A percentile compares a stretch with the other conserved stretches of the same genome.
Evolutionary conservation across 2,329 filamentous ascomycete genomes (phyloP).

Genomic region (Hypoxylon sp.): DNA sequence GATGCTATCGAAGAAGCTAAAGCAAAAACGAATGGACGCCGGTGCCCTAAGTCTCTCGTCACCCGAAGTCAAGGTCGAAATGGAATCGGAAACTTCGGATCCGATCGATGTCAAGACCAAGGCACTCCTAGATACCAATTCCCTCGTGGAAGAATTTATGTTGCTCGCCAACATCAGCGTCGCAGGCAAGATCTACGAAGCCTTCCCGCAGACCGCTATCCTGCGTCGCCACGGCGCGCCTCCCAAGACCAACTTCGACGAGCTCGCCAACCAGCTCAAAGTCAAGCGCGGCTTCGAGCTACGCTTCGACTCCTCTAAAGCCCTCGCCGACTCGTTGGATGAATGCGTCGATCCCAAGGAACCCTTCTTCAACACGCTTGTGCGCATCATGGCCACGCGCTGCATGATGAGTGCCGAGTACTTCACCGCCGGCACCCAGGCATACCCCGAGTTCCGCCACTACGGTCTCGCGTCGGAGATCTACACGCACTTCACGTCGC

Average conservation of each 20-base stretch:
- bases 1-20: slow-evolving; percentile 88
- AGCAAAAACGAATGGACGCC: slow-evolving; percentile 94
- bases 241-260: slow-evolving; percentile 95
- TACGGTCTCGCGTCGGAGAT: slow-evolving; percentile 97
- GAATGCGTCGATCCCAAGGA: slow-evolving; percentile 79
- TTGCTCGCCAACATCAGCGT: slow-evolving; percentile 96
- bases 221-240: slow-evolving; percentile 91
- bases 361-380: slow-evolving; percentile 97
- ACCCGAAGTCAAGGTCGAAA: slow-evolving; percentile 96
- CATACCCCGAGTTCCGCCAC: slow-evolving; percentile 93
- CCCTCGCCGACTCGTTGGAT: slow-evolving; percentile 93
- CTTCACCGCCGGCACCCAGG: slow-evolving; percentile 92
- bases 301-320: slow-evolving; percentile 84
- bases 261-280: slow-evolving; percentile 88
- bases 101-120: slow-evolving; percentile 97
- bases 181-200: slow-evolving; percentile 85
- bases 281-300: slow-evolving; percentile 85
- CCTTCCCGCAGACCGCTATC: slow-evolving; percentile 94
- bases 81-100: slow-evolving; percentile 94
- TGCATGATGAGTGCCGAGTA: slow-evolving; percentile 99
- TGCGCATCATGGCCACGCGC: slow-evolving; percentile 95
- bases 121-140: slow-evolving; percentile 92
- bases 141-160: slow-evolving; percentile 99
- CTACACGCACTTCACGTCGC: slow-evolving; percentile 98
- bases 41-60: slow-evolving; percentile 94